These are phyloP conservation scores for Trichoderma oligosporum DNA, from an alignment of 2,329 filamentous ascomycete species.

Conservation along the genomic window DNA sequence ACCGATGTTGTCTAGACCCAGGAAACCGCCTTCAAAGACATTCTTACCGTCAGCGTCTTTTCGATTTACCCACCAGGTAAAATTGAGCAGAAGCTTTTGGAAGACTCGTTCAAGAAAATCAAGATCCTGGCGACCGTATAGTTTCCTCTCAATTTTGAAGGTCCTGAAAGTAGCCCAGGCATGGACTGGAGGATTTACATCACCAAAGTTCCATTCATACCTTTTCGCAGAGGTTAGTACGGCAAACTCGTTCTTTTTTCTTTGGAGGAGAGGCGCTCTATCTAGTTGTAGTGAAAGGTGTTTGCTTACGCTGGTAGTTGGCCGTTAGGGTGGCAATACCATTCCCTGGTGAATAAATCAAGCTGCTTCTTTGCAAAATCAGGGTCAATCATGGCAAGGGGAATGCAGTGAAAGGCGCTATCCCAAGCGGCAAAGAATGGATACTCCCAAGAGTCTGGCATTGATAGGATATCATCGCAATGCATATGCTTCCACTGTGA, in stretches of 20 bases:
- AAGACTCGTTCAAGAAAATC: slow-evolving; percentile 96
- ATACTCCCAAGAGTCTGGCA: slow-evolving; percentile 99
- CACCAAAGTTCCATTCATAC: slow-evolving; percentile 95
- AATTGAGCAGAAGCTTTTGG: slow-evolving; percentile 92
- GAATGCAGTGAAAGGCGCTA: slow-evolving; percentile 94
- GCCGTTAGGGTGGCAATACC: slow-evolving; percentile 98
- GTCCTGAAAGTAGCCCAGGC: slow-evolving; percentile 93
- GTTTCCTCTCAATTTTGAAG: slow-evolving; percentile 97
- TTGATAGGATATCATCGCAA: slow-evolving; percentile 90
- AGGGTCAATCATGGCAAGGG: slow-evolving; percentile 93
- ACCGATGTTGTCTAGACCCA: slow-evolving; percentile 95
- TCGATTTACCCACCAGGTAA: slow-evolving; percentile 99
- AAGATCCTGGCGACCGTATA: slow-evolving; percentile 90
- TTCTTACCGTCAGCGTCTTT: slow-evolving; percentile 95
- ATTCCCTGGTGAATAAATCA: slow-evolving; percentile 91
- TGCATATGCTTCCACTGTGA: slow-evolving; percentile 91
- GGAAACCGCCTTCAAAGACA: slow-evolving; percentile 93
- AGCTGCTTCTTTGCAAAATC: slow-evolving; percentile 98
- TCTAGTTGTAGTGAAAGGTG: no score
- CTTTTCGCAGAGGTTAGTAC: slow-evolving; percentile 33
- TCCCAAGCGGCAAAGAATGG: slow-evolving; percentile 98
- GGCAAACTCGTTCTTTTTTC: neutral
- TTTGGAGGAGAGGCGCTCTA: no score
- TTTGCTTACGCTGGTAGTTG: slow-evolving; percentile 75
- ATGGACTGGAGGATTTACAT: slow-evolving; percentile 94